These are phyloP conservation scores for Xylaria palmicola DNA, from an alignment of 495 filamentous ascomycete species.

Conservation along the genomic window DNA sequence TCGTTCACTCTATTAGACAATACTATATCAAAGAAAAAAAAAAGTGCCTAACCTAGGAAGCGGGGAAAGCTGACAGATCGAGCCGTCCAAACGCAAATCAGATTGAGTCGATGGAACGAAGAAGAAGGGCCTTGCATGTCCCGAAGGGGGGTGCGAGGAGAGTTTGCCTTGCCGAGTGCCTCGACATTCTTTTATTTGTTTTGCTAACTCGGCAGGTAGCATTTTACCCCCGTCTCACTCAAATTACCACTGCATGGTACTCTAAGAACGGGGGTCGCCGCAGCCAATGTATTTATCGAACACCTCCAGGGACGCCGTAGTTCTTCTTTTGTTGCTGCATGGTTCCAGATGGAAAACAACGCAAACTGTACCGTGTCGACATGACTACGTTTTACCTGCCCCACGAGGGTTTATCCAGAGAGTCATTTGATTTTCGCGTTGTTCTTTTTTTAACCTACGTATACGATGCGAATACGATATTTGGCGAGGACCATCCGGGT, in stretches of 20 bases:
- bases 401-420: too few species aligned
- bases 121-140: background rate
- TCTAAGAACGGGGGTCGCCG: too few species aligned
- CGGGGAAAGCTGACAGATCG: constrained; percentile 9
- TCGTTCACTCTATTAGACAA: too few species aligned
- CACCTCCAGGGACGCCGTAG: too few species aligned
- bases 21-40: too few species aligned
- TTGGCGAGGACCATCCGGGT: background rate
- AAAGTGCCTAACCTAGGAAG: too few species aligned
- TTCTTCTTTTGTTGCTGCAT: too few species aligned
- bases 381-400: too few species aligned
- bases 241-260: background rate
- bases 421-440: background rate
- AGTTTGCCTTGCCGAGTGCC: constrained; percentile 5
- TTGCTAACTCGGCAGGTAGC: background rate
- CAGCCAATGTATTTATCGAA: too few species aligned
- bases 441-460: background rate
- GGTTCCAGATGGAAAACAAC: too few species aligned
- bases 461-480: background rate
- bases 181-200: background rate
- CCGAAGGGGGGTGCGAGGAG: background rate
- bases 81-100: background rate
- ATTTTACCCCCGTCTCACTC: background rate
- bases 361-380: too few species aligned
- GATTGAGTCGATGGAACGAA: background rate